phyloP scores from a whole-genome alignment of 495 filamentous ascomycete species.

The Podospora pseudopauciseta region DNA sequence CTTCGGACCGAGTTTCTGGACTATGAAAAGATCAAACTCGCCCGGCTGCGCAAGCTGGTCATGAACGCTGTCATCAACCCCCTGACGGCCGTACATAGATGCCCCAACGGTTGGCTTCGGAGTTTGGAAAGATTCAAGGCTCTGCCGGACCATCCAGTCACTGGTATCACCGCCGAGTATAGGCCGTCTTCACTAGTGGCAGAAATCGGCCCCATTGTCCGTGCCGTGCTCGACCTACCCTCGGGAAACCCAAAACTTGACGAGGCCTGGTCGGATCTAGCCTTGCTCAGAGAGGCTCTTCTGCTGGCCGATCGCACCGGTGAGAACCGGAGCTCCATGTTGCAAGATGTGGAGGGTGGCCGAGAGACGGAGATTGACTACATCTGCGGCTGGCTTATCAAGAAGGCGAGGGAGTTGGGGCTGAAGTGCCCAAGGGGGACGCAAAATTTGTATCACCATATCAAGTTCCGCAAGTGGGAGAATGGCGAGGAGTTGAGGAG shows the following conservation, averaged over 20 bases:
- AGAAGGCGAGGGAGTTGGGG: neutral
- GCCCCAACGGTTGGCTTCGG: slow-evolving; percentile 66
- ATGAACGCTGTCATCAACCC: slow-evolving; percentile 80
- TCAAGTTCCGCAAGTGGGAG: neutral
- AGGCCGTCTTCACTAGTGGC: neutral
- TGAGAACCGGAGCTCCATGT: slow-evolving; percentile 73
- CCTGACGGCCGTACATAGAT: slow-evolving; percentile 67
- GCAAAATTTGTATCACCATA: neutral
- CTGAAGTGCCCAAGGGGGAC: neutral
- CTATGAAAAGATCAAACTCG: slow-evolving; percentile 38
- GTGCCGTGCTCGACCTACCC: neutral
- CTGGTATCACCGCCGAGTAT: slow-evolving; percentile 7
- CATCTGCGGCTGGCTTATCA: neutral
- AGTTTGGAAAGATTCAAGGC: slow-evolving; percentile 32
- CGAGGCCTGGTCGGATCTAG: neutral
- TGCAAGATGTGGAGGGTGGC: slow-evolving; percentile 63
- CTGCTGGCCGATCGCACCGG: slow-evolving; percentile 56
- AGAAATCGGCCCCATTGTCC: neutral
- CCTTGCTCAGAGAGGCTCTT: slow-evolving; percentile 27
- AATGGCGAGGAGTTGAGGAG: neutral
- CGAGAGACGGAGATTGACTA: slow-evolving; percentile 35
- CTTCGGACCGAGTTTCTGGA: slow-evolving; percentile 24
- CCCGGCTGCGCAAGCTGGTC: slow-evolving; percentile 57
- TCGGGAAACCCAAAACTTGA: neutral
- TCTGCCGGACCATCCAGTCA: slow-evolving; percentile 35